Base-by-base conservation (phyloP, 2,329 filamentous ascomycete genomes). In the Emydomyces testavorans region DNA sequence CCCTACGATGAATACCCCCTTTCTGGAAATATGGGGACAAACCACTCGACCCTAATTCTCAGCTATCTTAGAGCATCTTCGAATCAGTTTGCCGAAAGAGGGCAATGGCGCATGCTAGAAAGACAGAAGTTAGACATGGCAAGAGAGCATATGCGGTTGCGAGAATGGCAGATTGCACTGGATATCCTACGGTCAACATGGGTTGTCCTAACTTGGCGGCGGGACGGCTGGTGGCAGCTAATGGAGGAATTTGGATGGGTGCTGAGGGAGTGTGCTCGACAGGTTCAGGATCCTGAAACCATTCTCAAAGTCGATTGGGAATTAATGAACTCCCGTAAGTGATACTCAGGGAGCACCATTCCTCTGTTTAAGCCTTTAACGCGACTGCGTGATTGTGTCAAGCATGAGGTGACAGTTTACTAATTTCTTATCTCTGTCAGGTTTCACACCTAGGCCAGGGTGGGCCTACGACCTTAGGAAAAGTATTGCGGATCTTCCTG, bases 261-360 rank as follows among this genome's bases (percentile, higher is more conserved):
- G 6, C 61, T 80, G 31, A 68, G 77, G 52, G 69, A 76, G 49
- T 77, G 74, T 56, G 75, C 75, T 13, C 48, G 66, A 6, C 63
- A 64, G 28, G 55, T 68, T 7, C 58, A 68, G 29, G 66, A 77
- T 54, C 60, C 61, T 13, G 71, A 74, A 51, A 69, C 70, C 0
- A 62, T 77, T 48, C 55, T 78, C 23, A 67, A 67, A 35, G 69
- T 77, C 2, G 70, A 77, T 39, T 81, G 76, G 74, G 78, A 82
- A 58, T 61, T 80, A 13, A 54, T 67, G 21, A 68, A 64, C 46
- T 56, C 56, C 15, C 57, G 66, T 69, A 50, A 56, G 63, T 21
- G 26, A 20, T 10, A 6, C 10, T 15, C n/a, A 8, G 7, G 11
- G 38, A 28, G 23, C 38, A 24, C 20, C 23, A 15, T 16, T 20